Conservation (phyloP, 305 asterid genomes). For the Fraxinus greggii region DNA sequence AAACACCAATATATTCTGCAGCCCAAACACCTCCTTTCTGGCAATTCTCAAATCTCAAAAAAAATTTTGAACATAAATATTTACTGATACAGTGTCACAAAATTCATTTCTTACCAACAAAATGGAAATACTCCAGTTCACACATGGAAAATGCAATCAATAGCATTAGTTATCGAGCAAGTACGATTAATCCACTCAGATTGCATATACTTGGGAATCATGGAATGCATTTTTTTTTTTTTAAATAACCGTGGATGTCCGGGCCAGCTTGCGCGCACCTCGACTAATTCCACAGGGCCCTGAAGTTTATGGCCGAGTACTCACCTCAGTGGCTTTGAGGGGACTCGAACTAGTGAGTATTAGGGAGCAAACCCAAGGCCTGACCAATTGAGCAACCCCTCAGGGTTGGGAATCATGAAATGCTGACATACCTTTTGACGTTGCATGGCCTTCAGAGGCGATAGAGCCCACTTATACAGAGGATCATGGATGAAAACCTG, state of each 20-base stretch:
- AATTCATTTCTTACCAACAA: neutral
- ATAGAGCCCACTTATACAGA: constrained; percentile 93
- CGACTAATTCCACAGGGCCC: too few species aligned
- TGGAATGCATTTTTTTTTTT: too few species aligned
- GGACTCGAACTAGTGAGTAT: too few species aligned
- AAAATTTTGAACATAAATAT: neutral
- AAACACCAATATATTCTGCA: neutral
- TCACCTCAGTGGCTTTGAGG: too few species aligned
- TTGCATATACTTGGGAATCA: neutral
- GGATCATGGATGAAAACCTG: constrained; percentile 99
- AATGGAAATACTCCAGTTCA: neutral
- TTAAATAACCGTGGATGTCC: too few species aligned
- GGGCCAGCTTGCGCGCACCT: too few species aligned
- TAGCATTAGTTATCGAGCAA: neutral
- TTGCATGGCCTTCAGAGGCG: constrained; percentile 96
- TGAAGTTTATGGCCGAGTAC: too few species aligned
- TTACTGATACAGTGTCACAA: neutral
- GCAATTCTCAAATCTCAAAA: neutral
- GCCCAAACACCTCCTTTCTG: neutral
- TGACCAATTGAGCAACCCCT: too few species aligned
- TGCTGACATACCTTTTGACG: constrained; percentile 79
- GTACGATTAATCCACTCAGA: neutral
- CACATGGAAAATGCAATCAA: neutral
- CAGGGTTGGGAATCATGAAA: too few species aligned
- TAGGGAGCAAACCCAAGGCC: too few species aligned